These are phyloP conservation scores for Anthostomella pinea DNA, from an alignment of 2,329 filamentous ascomycete genomes.

Conservation along the genomic window DNA sequence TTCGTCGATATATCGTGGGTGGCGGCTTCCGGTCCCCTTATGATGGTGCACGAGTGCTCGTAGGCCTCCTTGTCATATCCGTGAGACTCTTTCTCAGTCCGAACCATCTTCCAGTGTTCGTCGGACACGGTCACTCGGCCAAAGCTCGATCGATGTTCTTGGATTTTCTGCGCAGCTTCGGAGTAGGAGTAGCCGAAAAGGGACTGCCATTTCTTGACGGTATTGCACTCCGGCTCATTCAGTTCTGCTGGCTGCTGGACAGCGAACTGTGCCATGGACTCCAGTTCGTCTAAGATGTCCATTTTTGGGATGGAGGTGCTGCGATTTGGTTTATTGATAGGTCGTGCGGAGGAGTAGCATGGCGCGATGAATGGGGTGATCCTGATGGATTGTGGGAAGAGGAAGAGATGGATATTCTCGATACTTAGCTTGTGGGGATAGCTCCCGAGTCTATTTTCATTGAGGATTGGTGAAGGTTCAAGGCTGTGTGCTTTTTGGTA, in stretches of 20 bases:
- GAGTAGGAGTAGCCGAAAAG: constrained; percentile 11
- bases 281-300: constrained; percentile 16
- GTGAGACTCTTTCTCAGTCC: constrained; percentile 6
- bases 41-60: constrained; percentile 6
- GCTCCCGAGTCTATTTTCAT: too few species aligned
- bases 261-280: constrained; percentile 10
- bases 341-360: too few species aligned
- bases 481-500: too few species aligned
- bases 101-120: constrained; percentile 12
- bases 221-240: constrained; percentile 1
- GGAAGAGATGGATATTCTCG: too few species aligned
- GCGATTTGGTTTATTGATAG: too few species aligned
- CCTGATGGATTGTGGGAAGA: too few species aligned
- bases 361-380: too few species aligned
- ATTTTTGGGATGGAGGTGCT: too few species aligned
- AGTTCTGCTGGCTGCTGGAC: constrained; percentile 4
- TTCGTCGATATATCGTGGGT: constrained; percentile 1
- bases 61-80: constrained; percentile 17
- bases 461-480: too few species aligned
- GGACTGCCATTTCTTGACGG: constrained; percentile 12
- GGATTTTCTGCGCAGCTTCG: constrained; percentile 9
- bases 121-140: constrained; percentile 6
- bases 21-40: background rate
- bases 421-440: too few species aligned
- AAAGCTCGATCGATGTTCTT: constrained; percentile 6